Evolutionary conservation across 176 grass and related monocot species (phyloP), one percentile per base, ranked within the genome.

Genomic region (Tuctoria greenei): DNA sequence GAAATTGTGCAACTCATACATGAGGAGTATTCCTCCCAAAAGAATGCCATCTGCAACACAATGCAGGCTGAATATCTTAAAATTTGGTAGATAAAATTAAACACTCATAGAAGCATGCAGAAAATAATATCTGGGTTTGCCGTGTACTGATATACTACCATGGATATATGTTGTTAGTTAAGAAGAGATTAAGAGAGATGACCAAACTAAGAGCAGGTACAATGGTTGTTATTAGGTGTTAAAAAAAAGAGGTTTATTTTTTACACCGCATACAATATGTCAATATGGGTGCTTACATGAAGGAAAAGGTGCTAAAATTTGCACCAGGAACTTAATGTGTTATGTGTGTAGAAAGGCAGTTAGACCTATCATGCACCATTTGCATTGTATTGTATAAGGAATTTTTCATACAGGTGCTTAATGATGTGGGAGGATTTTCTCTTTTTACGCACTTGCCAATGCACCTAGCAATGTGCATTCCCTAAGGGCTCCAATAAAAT

Each of bases 1-100:
- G 67, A 99, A 95, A 86, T 90, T 88, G 71, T 94, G 96, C 80
- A 99, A 40, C 74, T 99, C 87, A 78, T 99, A 99, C 67, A 94
- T 90, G 18, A 99, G 66, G 67, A 99, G 83, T 60, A 99, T 95
- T 72, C 96, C 96, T 72, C 92, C 96, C 55, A 99, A 87, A 85
- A 99, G 85, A 95, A 99, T 99, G 52, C 96, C 96, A 85, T 99
- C 96, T 99, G 80, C 42, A 88, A 63, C 37, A 87, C 35, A 70
- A 77, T 45, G 31, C 52, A 84, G 58, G 47, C 46, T 63, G 12
- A 71, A 71, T 45, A 64, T 43, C 15, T 65, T 69, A 62, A 64
- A 8, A 60, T n/a, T n/a, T 64, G 21, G 56, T 66, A 38, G 28
- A 68, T 4, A 49, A 56, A 67, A 7, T 1, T 58, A 41, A 57